phyloP scores from a whole-genome alignment of 257 asterid species.

The Fraxinus americana region DNA sequence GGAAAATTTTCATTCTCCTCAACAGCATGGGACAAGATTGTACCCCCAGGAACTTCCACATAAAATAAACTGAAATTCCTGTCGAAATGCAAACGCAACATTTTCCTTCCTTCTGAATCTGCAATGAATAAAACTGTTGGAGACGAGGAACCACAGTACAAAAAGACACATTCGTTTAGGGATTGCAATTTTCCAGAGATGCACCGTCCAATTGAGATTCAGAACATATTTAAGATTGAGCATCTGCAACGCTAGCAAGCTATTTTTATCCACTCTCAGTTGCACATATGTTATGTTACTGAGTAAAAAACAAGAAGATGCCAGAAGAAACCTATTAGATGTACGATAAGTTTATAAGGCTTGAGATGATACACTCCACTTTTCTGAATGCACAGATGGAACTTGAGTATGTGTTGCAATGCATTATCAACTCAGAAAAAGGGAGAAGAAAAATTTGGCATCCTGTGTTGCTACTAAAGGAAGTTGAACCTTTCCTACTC shows the following conservation, averaged over 20 bases:
- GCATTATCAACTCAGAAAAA: neutral
- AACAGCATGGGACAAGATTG: conserved; percentile 62
- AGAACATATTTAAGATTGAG: conserved; percentile 16
- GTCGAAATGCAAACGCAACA: conserved; percentile 54
- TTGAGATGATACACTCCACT: neutral
- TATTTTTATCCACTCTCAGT: neutral
- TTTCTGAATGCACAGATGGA: neutral
- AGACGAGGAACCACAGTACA: neutral
- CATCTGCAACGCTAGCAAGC: conserved; percentile 10
- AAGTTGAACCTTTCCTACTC: neutral
- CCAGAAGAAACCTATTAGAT: neutral
- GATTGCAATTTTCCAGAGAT: conserved; percentile 8
- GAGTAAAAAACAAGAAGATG: neutral
- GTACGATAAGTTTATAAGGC: neutral
- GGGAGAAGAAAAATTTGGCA: conserved; percentile 13
- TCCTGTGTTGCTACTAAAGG: conserved; percentile 4
- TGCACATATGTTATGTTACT: neutral
- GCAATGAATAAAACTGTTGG: conserved; percentile 36
- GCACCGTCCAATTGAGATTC: conserved; percentile 17
- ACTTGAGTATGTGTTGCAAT: neutral
- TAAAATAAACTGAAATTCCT: conserved; percentile 74
- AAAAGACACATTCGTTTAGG: neutral
- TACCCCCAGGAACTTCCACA: conserved; percentile 88
- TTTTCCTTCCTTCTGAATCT: conserved; percentile 63
- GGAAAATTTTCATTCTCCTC: conserved; percentile 89